phyloP scores from a whole-genome alignment of 129 eudicot genomes.

The Centella asiatica region DNA sequence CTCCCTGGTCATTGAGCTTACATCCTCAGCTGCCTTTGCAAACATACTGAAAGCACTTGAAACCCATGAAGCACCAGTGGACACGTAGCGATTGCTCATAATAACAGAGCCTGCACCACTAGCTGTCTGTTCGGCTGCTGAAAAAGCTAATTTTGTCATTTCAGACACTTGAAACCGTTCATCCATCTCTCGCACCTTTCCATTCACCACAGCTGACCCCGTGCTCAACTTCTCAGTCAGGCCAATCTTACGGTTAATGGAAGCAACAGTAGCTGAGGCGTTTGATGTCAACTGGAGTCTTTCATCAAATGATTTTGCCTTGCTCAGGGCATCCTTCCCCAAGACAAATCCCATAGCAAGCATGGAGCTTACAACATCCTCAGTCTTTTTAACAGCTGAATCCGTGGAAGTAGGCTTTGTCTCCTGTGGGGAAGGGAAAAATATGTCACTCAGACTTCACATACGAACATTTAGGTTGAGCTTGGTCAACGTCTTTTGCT shows the following conservation, averaged over 20 bases:
- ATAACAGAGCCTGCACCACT: conserved; percentile 47
- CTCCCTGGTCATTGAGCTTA: conserved; percentile 43
- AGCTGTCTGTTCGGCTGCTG: conserved; percentile 58
- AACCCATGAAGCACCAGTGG: conserved; percentile 70
- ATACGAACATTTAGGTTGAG: background rate
- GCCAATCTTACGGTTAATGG: conserved; percentile 48
- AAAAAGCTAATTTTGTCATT: conserved; percentile 42
- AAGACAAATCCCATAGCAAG: conserved; percentile 68
- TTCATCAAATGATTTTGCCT: conserved; percentile 58
- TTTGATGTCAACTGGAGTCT: conserved; percentile 43
- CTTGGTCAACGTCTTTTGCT: no score
- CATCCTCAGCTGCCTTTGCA: conserved; percentile 58
- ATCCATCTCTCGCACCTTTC: conserved; percentile 46
- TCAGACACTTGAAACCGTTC: conserved; percentile 61
- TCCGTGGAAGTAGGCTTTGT: conserved; percentile 16
- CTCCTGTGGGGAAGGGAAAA: conserved; percentile 15
- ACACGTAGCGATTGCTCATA: conserved; percentile 49
- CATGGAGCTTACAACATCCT: conserved; percentile 74
- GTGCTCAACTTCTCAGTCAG: conserved; percentile 43
- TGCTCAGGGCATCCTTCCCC: conserved; percentile 63
- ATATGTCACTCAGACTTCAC: background rate
- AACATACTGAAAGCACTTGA: conserved; percentile 39
- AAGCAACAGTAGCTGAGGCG: conserved; percentile 56
- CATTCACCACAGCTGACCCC: conserved; percentile 52
- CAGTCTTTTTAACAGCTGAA: conserved; percentile 47